Base-by-base conservation (phyloP, 495 filamentous ascomycete genomes). In the Massariosphaeria phaeospora region DNA sequence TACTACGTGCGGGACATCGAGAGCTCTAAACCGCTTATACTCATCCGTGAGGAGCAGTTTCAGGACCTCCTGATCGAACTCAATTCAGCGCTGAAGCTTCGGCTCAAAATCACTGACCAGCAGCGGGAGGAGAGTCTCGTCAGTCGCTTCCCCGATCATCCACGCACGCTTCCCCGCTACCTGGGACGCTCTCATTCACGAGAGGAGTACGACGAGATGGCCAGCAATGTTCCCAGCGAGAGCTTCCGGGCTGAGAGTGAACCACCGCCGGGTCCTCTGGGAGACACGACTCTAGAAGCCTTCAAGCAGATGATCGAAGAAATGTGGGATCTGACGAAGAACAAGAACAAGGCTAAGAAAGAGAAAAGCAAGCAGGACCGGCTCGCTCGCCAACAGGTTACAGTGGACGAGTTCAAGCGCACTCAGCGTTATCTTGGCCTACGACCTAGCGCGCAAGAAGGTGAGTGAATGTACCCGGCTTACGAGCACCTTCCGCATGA, bases 361-460 rank as follows among this genome's bases (percentile, higher is more conserved):
- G 73, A 73, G 36, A 82, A 77, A 59, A 62, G 62, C 47, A 71
- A 64, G 24, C 15, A 34, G 13, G 47, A 58, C n/a, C 38, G 48
- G 1, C 7, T 58, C 11, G 47, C 46, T 7, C 71, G 66, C 30
- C 70, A 69, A 18, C 75, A 81, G 45, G 67, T 57, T 11, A 79
- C 74, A 69, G 72, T 69, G 13, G 65, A 74, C 18, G 70, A 73
- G 50, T 59, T 84, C 53, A 83, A 80, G 63, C 74, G 84, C 18
- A 72, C 75, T 6, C 84, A 90, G 66, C 74, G 79, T 33, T 88
- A 88, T 65, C 74, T 90, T 2, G 85, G 85, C 2, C 70, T 89
- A 26, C 76, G 79, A 38, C 61, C 72, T 8, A 46, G 45, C 15
- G 17, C 13, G 3, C 23, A 44, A 4, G 29, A 33, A 13, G 35